Evolutionary conservation across 495 filamentous ascomycete species (phyloP).

Genomic region (Penicillium arizonense): DNA sequence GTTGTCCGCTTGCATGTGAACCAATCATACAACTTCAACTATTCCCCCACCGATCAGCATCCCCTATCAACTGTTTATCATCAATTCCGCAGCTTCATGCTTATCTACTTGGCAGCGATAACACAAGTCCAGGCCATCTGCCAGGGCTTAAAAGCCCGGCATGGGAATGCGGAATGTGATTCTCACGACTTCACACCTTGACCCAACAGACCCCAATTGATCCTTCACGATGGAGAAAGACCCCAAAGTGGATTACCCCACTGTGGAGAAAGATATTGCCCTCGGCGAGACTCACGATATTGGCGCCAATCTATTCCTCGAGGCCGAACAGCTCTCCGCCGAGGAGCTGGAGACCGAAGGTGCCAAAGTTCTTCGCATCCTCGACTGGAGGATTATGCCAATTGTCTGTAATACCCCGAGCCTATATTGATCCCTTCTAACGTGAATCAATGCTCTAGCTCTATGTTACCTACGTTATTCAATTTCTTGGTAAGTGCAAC

Average conservation of each 20-base stretch:
- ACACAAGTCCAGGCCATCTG: background rate
- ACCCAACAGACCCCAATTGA: background rate
- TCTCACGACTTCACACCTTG: background rate
- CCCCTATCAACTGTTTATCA: slow-evolving; percentile 1
- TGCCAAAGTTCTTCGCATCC: slow-evolving; percentile 27
- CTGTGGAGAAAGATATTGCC: slow-evolving; percentile 24
- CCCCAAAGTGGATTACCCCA: slow-evolving; percentile 13
- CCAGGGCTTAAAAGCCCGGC: background rate
- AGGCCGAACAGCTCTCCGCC: slow-evolving; percentile 29
- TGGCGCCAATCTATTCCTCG: slow-evolving; percentile 30
- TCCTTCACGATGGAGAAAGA: slow-evolving; percentile 15
- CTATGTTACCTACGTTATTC: slow-evolving; percentile 38
- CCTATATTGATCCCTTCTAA: background rate
- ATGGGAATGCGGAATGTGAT: background rate
- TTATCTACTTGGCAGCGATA: slow-evolving; percentile 26
- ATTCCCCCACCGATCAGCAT: no score
- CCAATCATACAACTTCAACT: no score
- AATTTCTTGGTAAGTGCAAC: slow-evolving; percentile 27
- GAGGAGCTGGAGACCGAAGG: slow-evolving; percentile 34
- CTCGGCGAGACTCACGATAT: slow-evolving; percentile 27
- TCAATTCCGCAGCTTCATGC: background rate
- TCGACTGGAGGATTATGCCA: slow-evolving; percentile 36
- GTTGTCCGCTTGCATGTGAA: slow-evolving; percentile 10
- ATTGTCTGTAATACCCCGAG: slow-evolving; percentile 19
- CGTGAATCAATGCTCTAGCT: slow-evolving; percentile 16